Evolutionary conservation across 1,284 basidiomycete genomes (phyloP).

Genomic region (Moesziomyces sp.): DNA sequence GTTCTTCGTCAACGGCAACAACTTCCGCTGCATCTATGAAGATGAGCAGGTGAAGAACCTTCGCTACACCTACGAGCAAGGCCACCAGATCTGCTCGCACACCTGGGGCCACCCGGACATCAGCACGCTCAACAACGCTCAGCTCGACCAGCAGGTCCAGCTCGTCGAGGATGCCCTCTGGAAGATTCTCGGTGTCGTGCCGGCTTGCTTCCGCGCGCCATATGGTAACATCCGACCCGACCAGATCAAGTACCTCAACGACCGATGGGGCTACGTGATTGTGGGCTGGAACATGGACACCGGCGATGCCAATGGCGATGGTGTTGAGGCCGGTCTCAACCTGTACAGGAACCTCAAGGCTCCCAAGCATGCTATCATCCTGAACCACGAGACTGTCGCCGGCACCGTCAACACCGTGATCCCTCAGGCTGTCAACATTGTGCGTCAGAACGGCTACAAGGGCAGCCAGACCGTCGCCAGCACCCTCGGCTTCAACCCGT

Average conservation of each 20-base stretch:
- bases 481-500: slow-evolving; percentile 50
- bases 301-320: slow-evolving; percentile 47
- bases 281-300: slow-evolving; percentile 55
- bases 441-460: slow-evolving; percentile 50
- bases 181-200: slow-evolving; percentile 59
- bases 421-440: slow-evolving; percentile 52
- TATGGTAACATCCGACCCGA: slow-evolving; percentile 47
- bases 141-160: slow-evolving; percentile 53
- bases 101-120: slow-evolving; percentile 54
- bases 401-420: slow-evolving; percentile 41
- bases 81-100: slow-evolving; percentile 59
- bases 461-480: slow-evolving; percentile 40
- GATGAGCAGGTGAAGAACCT: slow-evolving; percentile 16
- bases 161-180: slow-evolving; percentile 56
- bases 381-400: slow-evolving; percentile 60
- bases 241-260: slow-evolving; percentile 51
- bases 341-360: slow-evolving; percentile 40
- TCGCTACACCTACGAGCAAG: slow-evolving; percentile 35
- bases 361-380: slow-evolving; percentile 50
- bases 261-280: slow-evolving; percentile 49
- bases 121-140: slow-evolving; percentile 28
- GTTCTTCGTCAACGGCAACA: slow-evolving; percentile 63
- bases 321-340: slow-evolving; percentile 27
- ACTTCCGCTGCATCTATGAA: slow-evolving; percentile 56
- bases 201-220: slow-evolving; percentile 54